Base-by-base conservation (phyloP, 2,329 filamentous ascomycete genomes). In the Neurospora sp. region DNA sequence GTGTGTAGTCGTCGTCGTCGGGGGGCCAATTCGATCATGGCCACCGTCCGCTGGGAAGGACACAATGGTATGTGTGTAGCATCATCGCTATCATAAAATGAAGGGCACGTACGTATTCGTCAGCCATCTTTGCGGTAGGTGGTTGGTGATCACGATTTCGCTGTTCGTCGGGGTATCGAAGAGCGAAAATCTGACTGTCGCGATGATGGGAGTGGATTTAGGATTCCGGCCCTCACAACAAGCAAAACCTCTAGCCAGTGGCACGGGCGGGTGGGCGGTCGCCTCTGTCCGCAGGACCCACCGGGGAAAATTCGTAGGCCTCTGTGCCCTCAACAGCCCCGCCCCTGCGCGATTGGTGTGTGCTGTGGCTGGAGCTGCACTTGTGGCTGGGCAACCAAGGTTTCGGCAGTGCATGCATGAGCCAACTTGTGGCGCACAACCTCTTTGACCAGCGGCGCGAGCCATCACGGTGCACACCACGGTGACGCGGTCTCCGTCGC, bases 91-190 rank as follows among this genome's bases (percentile, higher is more conserved):
- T 62, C 28, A 62, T 62, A n/a, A 62, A 62, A 62, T 62, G 28
- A 62, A 62, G 52, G 52, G 52, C 52, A 79, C 73, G 67, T 76
- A 76, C 75, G 74, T 78, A 78, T 77, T 78, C 79, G 86, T 93
- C 91, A 87, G 91, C 91, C 91, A 93, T 93, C 83, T 82, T 91
- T 87, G 85, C 85, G 83, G 82, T 78, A 75, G 68, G 70, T 71
- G 71, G 69, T 70, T 66, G 73, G 71, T 74, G 75, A 76, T 77
- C 76, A 78, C 75, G 76, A 75, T 74, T 76, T 76, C 76, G 75
- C 75, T 81, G 76, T 78, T 80, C 76, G 80, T 76, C 76, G 77
- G 76, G 77, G 73, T 76, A 76, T 78, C 77, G 75, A 78, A 77
- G 73, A 76, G 76, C 76, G 75, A 78, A 76, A 75, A 73, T 73